Conservation (phyloP, 2,329 filamentous ascomycete genomes). For the Alternaria sp. region DNA sequence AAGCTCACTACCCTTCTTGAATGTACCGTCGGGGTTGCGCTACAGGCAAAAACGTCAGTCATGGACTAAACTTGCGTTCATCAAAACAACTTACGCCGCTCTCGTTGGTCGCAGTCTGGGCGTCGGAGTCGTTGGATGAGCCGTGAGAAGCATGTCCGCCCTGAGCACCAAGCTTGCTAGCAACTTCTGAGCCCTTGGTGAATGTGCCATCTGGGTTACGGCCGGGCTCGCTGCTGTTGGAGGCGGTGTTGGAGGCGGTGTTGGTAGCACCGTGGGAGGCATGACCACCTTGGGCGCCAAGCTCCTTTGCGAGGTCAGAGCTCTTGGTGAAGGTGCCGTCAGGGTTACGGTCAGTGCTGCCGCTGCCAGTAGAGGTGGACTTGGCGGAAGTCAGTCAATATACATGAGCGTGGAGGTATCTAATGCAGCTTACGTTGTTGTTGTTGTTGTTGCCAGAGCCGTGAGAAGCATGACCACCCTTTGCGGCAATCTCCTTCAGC, state of each 20-base stretch:
- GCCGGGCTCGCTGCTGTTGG: constrained; percentile 27
- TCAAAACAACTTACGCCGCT: constrained; percentile 33
- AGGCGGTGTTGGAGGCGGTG: constrained; percentile 5
- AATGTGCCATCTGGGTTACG: constrained; percentile 54
- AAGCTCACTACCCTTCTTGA: constrained; percentile 48
- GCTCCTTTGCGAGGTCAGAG: constrained; percentile 50
- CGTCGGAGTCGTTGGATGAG: constrained; percentile 23
- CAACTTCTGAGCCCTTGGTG: constrained; percentile 49
- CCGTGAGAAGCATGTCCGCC: constrained; percentile 49
- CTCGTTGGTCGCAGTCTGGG: constrained; percentile 15
- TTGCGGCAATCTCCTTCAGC: constrained; percentile 59
- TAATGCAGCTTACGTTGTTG: neutral
- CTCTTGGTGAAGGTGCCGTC: constrained; percentile 53
- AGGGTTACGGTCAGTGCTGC: constrained; percentile 46
- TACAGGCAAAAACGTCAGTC: constrained; percentile 30
- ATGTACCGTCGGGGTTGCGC: constrained; percentile 56
- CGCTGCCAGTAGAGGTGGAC: constrained; percentile 1
- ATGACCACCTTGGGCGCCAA: constrained; percentile 51
- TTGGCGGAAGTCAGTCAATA: neutral
- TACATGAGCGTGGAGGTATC: neutral
- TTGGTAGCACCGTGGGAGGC: constrained; percentile 38
- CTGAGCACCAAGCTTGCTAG: constrained; percentile 50
- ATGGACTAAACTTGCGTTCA: constrained; percentile 40
- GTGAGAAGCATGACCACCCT: constrained; percentile 58
- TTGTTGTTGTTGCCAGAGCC: constrained; percentile 23